Evolutionary conservation across 2,329 filamentous ascomycete genomes (phyloP).

Genomic region (Tolypocladium sp.): DNA sequence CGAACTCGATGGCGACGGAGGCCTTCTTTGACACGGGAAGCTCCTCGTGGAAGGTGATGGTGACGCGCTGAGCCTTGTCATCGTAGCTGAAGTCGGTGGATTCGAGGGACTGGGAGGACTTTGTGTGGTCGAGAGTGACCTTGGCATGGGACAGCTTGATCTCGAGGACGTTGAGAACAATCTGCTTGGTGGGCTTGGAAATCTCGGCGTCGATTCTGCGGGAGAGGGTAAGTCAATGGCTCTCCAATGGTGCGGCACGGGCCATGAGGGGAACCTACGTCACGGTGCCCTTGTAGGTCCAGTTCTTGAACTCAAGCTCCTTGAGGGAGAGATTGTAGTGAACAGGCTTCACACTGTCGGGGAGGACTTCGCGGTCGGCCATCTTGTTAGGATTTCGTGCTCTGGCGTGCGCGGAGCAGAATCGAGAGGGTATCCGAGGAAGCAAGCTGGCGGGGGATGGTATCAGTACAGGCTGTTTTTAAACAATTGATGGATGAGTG

Average conservation of each 20-base stretch:
- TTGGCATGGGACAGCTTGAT: conserved; percentile 63
- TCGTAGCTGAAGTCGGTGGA: conserved; percentile 69
- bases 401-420: conserved; percentile 26
- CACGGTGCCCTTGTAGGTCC: conserved; percentile 77
- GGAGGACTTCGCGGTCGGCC: conserved; percentile 54
- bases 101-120: conserved; percentile 46
- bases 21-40: conserved; percentile 60
- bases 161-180: conserved; percentile 79
- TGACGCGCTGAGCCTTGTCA: conserved; percentile 73
- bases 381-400: conserved; percentile 29
- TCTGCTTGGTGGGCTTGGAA: conserved; percentile 60
- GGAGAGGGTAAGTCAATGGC: not conserved
- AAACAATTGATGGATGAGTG: not conserved
- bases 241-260: not conserved
- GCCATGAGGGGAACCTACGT: conserved; percentile 26
- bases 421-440: conserved; percentile 16
- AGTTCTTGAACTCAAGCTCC: conserved; percentile 66
- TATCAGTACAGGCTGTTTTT: not conserved
- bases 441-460: conserved; percentile 7
- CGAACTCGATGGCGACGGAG: conserved; percentile 60
- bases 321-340: conserved; percentile 81
- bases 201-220: conserved; percentile 65
- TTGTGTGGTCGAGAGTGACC: conserved; percentile 47
- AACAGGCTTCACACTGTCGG: conserved; percentile 61
- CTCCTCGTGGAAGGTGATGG: conserved; percentile 65